Conservation (phyloP, 2,329 filamentous ascomycete species). For the Sarocladium kiliense region DNA sequence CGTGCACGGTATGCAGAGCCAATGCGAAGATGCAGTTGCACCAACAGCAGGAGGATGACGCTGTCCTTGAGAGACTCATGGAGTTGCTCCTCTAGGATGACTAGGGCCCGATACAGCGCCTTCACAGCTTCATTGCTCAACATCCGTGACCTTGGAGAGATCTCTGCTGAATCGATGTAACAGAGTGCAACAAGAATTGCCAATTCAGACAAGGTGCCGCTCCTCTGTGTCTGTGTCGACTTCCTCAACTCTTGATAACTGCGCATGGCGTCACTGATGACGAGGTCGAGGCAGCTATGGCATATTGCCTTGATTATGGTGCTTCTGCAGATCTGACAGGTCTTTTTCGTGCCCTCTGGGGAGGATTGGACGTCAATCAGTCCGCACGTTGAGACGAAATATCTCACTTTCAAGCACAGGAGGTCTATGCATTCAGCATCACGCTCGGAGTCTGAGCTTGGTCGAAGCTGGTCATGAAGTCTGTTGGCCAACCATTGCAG, state of each 20-base stretch:
- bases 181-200: constrained; percentile 29
- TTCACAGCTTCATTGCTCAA: neutral
- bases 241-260: neutral
- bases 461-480: neutral
- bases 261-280: neutral
- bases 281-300: neutral
- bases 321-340: neutral
- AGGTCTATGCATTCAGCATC: constrained; percentile 22
- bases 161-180: constrained; percentile 22
- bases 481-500: constrained; percentile 32
- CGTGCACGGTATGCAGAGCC: constrained; percentile 43
- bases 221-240: neutral
- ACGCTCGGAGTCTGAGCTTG: constrained; percentile 17
- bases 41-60: constrained; percentile 42
- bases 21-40: constrained; percentile 46
- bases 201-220: constrained; percentile 21
- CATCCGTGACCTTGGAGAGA: neutral
- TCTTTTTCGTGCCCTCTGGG: neutral
- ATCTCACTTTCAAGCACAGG: constrained; percentile 37
- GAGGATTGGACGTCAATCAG: neutral
- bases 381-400: constrained; percentile 36
- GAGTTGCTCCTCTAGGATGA: constrained; percentile 46
- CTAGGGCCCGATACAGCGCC: constrained; percentile 26
- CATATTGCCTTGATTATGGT: neutral
- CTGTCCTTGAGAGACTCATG: constrained; percentile 39